Evolutionary conservation across 1,284 basidiomycete species (phyloP).

Genomic region (Pseudozyma thailandica): DNA sequence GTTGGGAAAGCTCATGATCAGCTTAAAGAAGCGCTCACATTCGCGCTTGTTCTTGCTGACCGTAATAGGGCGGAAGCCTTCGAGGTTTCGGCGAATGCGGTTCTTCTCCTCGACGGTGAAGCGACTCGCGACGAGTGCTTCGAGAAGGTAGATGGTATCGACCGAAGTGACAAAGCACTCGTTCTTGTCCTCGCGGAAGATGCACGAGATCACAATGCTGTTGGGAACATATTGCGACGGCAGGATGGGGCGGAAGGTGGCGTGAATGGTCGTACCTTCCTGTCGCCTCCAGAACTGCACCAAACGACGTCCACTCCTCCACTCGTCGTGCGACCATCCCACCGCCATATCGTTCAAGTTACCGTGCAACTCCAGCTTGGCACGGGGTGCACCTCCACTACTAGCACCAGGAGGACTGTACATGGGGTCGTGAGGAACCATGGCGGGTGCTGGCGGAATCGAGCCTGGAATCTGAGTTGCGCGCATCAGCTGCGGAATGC

Average conservation of each 20-base stretch:
- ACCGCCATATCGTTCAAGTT: slow-evolving; percentile 72
- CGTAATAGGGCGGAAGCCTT: slow-evolving; percentile 89
- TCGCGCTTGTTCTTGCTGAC: slow-evolving; percentile 84
- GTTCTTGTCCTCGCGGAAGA: slow-evolving; percentile 82
- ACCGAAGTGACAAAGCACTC: slow-evolving; percentile 89
- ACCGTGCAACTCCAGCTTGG: slow-evolving; percentile 67
- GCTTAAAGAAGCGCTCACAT: slow-evolving; percentile 86
- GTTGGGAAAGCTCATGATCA: slow-evolving; percentile 93
- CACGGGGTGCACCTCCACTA: slow-evolving; percentile 45
- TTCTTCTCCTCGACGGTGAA: slow-evolving; percentile 97
- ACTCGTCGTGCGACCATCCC: slow-evolving; percentile 72
- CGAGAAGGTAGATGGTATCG: slow-evolving; percentile 91
- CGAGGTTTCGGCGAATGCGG: slow-evolving; percentile 89
- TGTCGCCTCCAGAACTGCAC: slow-evolving; percentile 73
- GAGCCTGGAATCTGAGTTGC: slow-evolving; percentile 42
- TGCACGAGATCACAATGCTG: slow-evolving; percentile 79
- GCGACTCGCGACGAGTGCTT: slow-evolving; percentile 82
- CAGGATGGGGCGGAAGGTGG: slow-evolving; percentile 70
- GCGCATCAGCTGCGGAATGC: slow-evolving; percentile 49
- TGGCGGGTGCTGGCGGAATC: slow-evolving; percentile 18
- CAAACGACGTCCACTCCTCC: slow-evolving; percentile 70
- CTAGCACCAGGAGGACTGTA: slow-evolving; percentile 44
- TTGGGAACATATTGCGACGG: slow-evolving; percentile 69
- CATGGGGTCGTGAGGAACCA: slow-evolving; percentile 35
- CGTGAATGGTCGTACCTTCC: slow-evolving; percentile 71